Conservation (phyloP, 257 asterid genomes). For the Solanum verrucosum region DNA sequence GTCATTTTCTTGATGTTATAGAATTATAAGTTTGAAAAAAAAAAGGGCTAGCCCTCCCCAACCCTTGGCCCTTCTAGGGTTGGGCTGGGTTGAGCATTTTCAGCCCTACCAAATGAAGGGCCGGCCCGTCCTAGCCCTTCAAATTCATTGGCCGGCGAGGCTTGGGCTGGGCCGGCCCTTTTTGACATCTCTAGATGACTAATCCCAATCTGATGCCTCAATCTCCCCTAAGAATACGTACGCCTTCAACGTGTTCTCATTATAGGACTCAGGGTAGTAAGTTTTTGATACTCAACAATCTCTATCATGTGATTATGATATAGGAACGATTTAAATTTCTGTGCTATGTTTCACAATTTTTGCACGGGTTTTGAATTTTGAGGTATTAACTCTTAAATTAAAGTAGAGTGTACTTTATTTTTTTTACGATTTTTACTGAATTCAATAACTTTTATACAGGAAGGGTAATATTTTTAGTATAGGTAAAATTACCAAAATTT, state of each 20-base stretch:
- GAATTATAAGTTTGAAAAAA: too few relatives aligned
- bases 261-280: neutral
- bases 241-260: neutral
- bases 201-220: neutral
- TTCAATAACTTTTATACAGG: neutral
- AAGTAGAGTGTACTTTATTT: neutral
- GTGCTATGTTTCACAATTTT: neutral
- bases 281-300: neutral
- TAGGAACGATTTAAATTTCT: neutral
- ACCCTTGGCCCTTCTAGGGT: too few relatives aligned
- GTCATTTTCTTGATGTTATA: too few relatives aligned
- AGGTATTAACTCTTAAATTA: neutral
- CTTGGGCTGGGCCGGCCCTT: too few relatives aligned
- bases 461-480: neutral
- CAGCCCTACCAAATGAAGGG: too few relatives aligned
- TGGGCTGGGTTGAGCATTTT: too few relatives aligned
- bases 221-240: neutral
- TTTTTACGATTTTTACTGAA: neutral
- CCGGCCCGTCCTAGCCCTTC: too few relatives aligned
- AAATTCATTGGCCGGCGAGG: too few relatives aligned
- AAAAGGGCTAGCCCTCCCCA: too few relatives aligned
- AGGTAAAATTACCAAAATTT: neutral
- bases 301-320: neutral
- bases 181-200: neutral
- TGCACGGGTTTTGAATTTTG: neutral